Evolutionary conservation across 371 early-diverging fungal genomes (phyloP), one percentile per base, ranked within the genome.

Genomic region (Mucor lusitanicus): DNA sequence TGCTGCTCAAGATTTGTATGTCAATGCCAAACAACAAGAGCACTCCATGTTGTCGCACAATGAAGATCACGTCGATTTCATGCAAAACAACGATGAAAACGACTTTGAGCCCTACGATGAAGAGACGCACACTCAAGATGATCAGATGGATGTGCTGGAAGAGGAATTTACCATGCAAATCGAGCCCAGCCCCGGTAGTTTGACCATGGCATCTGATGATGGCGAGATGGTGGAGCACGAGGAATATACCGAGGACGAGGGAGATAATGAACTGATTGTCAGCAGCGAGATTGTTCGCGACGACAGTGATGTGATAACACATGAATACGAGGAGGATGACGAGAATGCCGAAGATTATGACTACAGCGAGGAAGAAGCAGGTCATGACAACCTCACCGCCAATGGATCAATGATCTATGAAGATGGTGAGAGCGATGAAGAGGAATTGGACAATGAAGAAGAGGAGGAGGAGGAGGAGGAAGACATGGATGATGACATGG

Each of bases 1-100:
- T 17, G 87, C 90, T 6, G 91, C 93, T 1, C 68, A 91, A 62
- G 86, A 88, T 54, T 73, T 90, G 1, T 64, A 65, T 37, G 44
- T 57, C 4, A 23, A 46, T 12, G 46, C 57, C 13, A 55, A 62
- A 46, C 61, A 67, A 17, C 21, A 13, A 1, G 42, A 59, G n/a
- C 42, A 40, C 25, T 23, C 21, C n/a, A 27, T 33, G 23, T 1
- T 40, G 32, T 30, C 19, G 72, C 30, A 62, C 28, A 17, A 54
- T 30, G 56, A 48, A 35, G 44, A 58, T 15, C 17, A 44, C 21
- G 15, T 6, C 15, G 56, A 19, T 30, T 56, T 11, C 9, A 32
- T 56, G 27, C 25, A 28, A 33, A 11, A 33, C 15, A 30, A 56
- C 3, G 30, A 56, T 9, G 56, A 56, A 9, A 33, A 32, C 17